These are phyloP conservation scores for Pinus albicaulis DNA, from an alignment of 75 land plant species.

Conservation along the genomic window DNA sequence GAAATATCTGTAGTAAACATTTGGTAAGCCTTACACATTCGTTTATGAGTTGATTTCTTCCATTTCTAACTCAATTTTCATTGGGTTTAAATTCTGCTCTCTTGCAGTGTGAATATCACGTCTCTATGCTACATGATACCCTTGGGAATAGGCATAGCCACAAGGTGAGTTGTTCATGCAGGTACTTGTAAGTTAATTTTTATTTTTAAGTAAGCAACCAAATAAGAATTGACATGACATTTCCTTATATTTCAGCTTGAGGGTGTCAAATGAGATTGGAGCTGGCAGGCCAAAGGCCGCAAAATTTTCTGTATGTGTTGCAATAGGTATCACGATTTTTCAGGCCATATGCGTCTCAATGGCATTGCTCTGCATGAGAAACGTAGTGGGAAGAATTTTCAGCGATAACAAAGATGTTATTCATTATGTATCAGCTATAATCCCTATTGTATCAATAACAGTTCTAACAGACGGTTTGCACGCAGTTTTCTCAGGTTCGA, in stretches of 20 bases:
- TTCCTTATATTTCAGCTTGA: slow-evolving; percentile 10
- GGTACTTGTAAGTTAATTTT: neutral
- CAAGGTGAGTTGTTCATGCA: slow-evolving; percentile 15
- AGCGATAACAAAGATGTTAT: slow-evolving; percentile 21
- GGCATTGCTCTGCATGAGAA: slow-evolving; percentile 6
- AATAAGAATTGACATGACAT: too few relatives aligned
- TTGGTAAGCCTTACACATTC: slow-evolving; percentile 18
- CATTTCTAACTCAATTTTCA: too few relatives aligned
- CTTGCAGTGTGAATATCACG: slow-evolving; percentile 11
- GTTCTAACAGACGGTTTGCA: slow-evolving; percentile 14
- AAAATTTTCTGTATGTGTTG: slow-evolving; percentile 12
- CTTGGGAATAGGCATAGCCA: slow-evolving; percentile 15
- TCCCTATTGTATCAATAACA: slow-evolving; percentile 13
- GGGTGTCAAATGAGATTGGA: slow-evolving; percentile 21
- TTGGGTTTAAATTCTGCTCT: neutral
- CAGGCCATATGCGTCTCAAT: slow-evolving; percentile 11
- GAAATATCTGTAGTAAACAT: slow-evolving; percentile 34
- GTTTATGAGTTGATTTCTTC: too few relatives aligned
- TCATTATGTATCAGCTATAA: slow-evolving; percentile 8
- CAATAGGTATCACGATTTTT: slow-evolving; percentile 12
- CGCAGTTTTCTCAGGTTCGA: slow-evolving; percentile 18
- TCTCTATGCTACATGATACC: slow-evolving; percentile 18
- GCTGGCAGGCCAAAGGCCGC: slow-evolving; percentile 17
- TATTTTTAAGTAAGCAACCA: neutral
- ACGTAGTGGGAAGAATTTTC: slow-evolving; percentile 13